These are phyloP conservation scores for Pyrenophora graminea DNA, from an alignment of 2,329 filamentous ascomycete genomes.

Conservation along the genomic window DNA sequence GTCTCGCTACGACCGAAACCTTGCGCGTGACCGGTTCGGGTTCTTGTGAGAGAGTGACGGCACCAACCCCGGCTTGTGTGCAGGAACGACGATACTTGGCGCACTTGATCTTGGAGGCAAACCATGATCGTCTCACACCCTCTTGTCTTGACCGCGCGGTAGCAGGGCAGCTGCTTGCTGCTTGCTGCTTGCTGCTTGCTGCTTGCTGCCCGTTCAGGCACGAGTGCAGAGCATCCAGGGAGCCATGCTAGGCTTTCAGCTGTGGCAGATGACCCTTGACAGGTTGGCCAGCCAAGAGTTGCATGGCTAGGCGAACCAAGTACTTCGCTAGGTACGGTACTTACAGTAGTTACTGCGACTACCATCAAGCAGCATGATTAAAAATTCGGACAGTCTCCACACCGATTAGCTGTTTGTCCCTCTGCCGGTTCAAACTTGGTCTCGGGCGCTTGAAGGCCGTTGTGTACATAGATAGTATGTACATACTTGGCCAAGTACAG, in stretches of 20 bases:
- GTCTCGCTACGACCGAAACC: slow-evolving; percentile 18
- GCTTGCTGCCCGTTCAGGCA: slow-evolving; percentile 3
- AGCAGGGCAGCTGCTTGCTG: slow-evolving; percentile 1
- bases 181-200: too few relatives aligned
- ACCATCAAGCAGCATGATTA: neutral
- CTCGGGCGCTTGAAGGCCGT: too few relatives aligned
- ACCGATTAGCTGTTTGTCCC: slow-evolving; percentile 1
- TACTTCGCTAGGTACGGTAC: slow-evolving; percentile 5
- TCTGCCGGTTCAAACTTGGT: too few relatives aligned
- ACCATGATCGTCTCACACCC: slow-evolving; percentile 11
- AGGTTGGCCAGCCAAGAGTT: slow-evolving; percentile 5
- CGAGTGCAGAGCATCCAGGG: slow-evolving; percentile 1
- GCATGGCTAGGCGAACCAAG: slow-evolving; percentile 2
- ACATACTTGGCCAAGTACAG: too few relatives aligned
- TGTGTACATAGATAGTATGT: too few relatives aligned
- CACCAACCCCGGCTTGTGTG: slow-evolving; percentile 11
- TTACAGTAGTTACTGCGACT: too few relatives aligned
- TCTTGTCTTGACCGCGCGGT: slow-evolving; percentile 2
- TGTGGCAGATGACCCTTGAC: slow-evolving; percentile 14
- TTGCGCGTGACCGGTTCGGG: slow-evolving; percentile 22
- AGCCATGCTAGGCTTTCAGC: slow-evolving; percentile 4
- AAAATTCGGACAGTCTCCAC: neutral
- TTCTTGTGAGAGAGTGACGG: slow-evolving; percentile 1
- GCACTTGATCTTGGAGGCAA: slow-evolving; percentile 1
- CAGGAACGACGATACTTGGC: slow-evolving; percentile 8